phyloP scores from a whole-genome alignment of 2,329 filamentous ascomycete species.

The Fusarium fujikuroi region DNA sequence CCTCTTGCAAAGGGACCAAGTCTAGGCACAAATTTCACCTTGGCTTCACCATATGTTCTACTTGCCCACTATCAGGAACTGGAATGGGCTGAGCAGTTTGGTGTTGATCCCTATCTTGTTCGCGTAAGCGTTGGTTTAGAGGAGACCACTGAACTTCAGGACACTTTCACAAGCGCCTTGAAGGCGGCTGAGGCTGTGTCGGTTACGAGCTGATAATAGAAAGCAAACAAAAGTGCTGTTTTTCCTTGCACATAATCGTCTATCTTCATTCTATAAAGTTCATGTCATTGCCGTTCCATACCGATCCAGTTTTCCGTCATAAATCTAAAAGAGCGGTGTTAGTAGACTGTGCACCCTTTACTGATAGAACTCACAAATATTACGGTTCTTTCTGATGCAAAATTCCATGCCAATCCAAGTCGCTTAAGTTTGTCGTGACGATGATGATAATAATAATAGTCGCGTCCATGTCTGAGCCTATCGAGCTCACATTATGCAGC shows the following conservation, averaged over 20 bases:
- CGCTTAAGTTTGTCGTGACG: background rate
- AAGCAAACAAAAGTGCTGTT: slow-evolving; percentile 5
- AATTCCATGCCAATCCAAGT: background rate
- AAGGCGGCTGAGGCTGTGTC: slow-evolving; percentile 59
- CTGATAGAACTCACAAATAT: slow-evolving; percentile 13
- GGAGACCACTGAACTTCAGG: slow-evolving; percentile 72
- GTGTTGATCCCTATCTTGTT: slow-evolving; percentile 82
- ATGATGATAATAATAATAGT: background rate
- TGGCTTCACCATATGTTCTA: slow-evolving; percentile 90
- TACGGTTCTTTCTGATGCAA: background rate
- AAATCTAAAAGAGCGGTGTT: background rate
- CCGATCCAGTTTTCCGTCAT: background rate
- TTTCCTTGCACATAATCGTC: background rate
- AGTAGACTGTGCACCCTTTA: background rate
- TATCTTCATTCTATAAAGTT: slow-evolving; percentile 8
- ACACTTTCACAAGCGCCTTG: slow-evolving; percentile 76
- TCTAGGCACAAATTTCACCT: slow-evolving; percentile 94
- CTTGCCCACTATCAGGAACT: slow-evolving; percentile 92
- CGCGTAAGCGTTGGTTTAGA: slow-evolving; percentile 92
- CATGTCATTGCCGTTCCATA: background rate
- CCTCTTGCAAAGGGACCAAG: slow-evolving; percentile 94
- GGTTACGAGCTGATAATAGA: slow-evolving; percentile 1
- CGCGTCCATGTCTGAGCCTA: background rate
- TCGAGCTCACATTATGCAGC: slow-evolving; percentile 65
- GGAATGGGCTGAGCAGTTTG: slow-evolving; percentile 87